Base-by-base conservation (phyloP, 2,329 filamentous ascomycete genomes). In the Colletotrichum sojae region DNA sequence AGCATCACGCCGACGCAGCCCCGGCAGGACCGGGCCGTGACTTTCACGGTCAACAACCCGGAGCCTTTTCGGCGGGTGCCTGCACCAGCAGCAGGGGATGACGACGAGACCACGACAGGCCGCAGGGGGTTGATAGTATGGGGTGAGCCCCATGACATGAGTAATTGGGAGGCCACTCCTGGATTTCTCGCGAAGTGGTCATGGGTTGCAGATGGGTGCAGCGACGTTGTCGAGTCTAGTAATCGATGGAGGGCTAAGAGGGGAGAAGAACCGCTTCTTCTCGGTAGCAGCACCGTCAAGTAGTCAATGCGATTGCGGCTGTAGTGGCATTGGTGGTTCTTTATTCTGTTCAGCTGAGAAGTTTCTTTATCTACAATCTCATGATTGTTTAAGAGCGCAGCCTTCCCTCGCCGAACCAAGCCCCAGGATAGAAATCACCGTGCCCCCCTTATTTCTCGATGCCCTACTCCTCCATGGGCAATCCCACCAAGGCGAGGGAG, bases 81-180 rank as follows among this genome's bases (percentile, higher is more conserved):
- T n/a, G 18, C 45, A 2, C 15, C 53, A 22, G 18, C 18, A 53
- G 46, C 16, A 13, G 1, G 1, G 6, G 69, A 68, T 1, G 55
- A 64, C 3, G 39, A 71, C 43, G 65, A 60, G 20, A 6, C 61
- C 39, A 64, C 69, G 1, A 36, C 45, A 0, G 63, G 67, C n/a
- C 48, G 51, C n/a, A 67, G 65, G 6, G 73, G 74, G 0, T n/a
- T 75, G 2, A 71, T 76, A 18, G 43, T 75, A 10, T 76, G 73
- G 73, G 75, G 75, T 10, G 74, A 75, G 18, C 72, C 75, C 10
- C 67, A 74, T 25, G 52, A 64, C 4, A 70, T 53, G 22, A 61
- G 66, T 16, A 72, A 51, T 10, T 76, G 75, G 75, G 75, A 76
- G 58, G 70, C 69, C 8, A 76, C 73, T 3, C 72, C 73, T 4